Evolutionary conservation across 2,329 filamentous ascomycete genomes (phyloP), one percentile per base, ranked within the genome.

Genomic region (Aspergillus unguis): DNA sequence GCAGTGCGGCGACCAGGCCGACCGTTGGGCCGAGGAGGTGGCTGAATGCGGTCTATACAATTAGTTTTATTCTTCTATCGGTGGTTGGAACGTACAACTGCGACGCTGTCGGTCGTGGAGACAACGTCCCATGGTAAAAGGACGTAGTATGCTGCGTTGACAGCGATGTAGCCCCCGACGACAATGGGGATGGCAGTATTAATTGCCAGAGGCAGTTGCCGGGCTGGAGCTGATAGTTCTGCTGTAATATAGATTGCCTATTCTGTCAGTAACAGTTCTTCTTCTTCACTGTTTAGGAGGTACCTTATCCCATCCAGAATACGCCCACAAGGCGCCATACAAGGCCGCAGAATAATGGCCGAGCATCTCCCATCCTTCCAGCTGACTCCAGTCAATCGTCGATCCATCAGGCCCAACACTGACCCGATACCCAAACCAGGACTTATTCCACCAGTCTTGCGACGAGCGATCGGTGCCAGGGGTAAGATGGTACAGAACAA

Each of bases 261-360:
- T 11, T 10, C 3, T 2, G 5, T 25, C 38, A 6, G 36, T 17
- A 26, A 35, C 2, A 11, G 2, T 11, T 40, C 5, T 5, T 8
- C 6, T 3, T 6, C 6, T 26, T 3, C 23, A 28, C 9, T 7
- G 10, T 5, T 7, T 8, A 3, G 23, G n/a, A 11, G 23, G 3
- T 46, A 46, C 57, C 53, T 59, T 59, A 23, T 59, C 57, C 57
- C 57, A 59, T 8, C 57, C 57, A 0, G 57, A 59, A 41, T 59
- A 59, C 0, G 57, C 57, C 57, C 57, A 59, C 1, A 59, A 47
- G 1, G 57, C 57, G 8, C 57, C 57, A 29, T 59, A 59, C 1
- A 59, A 48, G 5, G 57, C 57, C 5, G 57, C 48, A 2, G 57
- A 59, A 36, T 54, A 59, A 44, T 58, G 52, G 1, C 57, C 57